Base-by-base conservation (phyloP, 2,329 filamentous ascomycete species). In the Fusarium sp. region DNA sequence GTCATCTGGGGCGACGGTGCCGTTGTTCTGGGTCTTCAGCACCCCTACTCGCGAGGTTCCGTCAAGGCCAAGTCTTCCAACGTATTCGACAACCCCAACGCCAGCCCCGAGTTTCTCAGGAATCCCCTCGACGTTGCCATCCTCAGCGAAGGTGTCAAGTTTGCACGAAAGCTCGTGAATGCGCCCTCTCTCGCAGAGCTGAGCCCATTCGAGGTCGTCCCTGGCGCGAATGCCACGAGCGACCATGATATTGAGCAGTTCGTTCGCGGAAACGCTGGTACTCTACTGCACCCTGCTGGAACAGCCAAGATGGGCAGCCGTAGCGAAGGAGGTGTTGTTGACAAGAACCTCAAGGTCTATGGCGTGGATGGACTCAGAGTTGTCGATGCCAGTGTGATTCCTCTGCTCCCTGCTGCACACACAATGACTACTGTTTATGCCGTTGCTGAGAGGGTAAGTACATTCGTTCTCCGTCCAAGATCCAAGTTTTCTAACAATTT, bases 251-350 rank as follows among this genome's bases (percentile, higher is more conserved):
- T 68, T 1, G 63, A 65, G 8, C 21, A 55, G 7, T 68, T 56
- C n/a, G 52, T 68, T 14, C 57, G 66, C 0, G 50, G 36, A 1
- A 51, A 42, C 3, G 47, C 54, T 7, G 53, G 51, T 1, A 68
- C 63, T 32, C 19, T 68, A 4, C 68, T 38, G 19, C 66, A 68
- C n/a, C 66, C 66, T 0, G 60, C 49, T 9, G 66, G 66, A 0
- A 60, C 66, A 2, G 62, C 57, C 25, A 61, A 67, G 49, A 81
- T 83, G 74, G 70, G 80, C 48, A 76, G 75, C 9, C 70, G 71
- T 6, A 72, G 73, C 4, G 69, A 77, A 2, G 80, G 79, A 4
- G 80, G 79, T 19, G 68, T 71, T 1, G 70, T 72, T 9, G 70
- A 71, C 2, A 33, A 50, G 17, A 36, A 65, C 14, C 64, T 72